Conservation (phyloP, 805 yeast genomes). For the Pichia occidentalis region DNA sequence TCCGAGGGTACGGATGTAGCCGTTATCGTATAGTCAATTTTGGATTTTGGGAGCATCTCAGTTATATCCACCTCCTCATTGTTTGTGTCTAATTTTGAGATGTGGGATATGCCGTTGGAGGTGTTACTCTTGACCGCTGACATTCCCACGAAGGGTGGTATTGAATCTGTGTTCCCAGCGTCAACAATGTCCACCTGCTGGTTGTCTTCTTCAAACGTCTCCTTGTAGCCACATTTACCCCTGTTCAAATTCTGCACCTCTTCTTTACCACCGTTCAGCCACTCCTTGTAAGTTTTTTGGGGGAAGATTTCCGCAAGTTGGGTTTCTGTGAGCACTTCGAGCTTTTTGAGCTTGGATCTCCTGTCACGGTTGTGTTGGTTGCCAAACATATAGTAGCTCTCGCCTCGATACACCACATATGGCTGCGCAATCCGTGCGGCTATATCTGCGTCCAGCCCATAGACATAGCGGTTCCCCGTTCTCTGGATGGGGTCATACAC, state of each 20-base stretch:
- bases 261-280: constrained; percentile 58
- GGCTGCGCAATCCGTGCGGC: constrained; percentile 7
- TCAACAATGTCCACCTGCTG: constrained; percentile 4
- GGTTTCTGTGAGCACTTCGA: constrained; percentile 39
- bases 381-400: constrained; percentile 9
- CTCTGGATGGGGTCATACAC: constrained; percentile 34
- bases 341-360: constrained; percentile 37
- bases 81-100: too few relatives aligned
- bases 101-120: too few relatives aligned
- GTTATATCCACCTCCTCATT: too few relatives aligned
- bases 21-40: constrained; percentile 1
- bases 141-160: too few relatives aligned
- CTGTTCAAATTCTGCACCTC: constrained; percentile 41
- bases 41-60: constrained; percentile 5
- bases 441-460: constrained; percentile 6
- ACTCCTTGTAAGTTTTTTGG: constrained; percentile 45
- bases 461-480: constrained; percentile 15
- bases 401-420: constrained; percentile 9
- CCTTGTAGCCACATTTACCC: constrained; percentile 28
- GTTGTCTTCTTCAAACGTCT: constrained; percentile 32
- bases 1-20: constrained; percentile 9
- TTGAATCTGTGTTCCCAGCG: too few relatives aligned
- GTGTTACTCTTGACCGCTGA: too few relatives aligned
- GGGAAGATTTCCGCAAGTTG: constrained; percentile 59
- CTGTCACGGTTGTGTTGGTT: constrained; percentile 2